These are phyloP conservation scores for Mortierella polycephala DNA, from an alignment of 371 early-diverging fungal genomes.

Conservation along the genomic window DNA sequence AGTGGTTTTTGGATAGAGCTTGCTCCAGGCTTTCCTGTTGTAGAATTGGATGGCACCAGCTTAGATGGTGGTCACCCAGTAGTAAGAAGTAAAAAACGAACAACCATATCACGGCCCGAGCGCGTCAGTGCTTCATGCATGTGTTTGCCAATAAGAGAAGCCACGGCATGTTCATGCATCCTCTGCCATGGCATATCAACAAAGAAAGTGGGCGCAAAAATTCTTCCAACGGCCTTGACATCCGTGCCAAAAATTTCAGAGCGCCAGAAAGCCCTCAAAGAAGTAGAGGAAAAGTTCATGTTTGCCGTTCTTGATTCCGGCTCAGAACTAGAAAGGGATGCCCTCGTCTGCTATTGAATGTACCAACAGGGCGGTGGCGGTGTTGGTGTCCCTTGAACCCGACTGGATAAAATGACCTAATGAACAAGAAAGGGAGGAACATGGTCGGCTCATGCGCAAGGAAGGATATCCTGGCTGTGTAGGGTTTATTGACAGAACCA, in stretches of 20 bases:
- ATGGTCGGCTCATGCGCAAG: slow-evolving; percentile 9
- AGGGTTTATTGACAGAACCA: slow-evolving; percentile 24
- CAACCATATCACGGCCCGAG: not conserved
- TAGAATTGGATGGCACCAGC: slow-evolving; percentile 3
- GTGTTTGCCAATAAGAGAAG: not conserved
- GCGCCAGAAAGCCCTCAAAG: slow-evolving; percentile 9
- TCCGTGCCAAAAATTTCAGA: slow-evolving; percentile 6
- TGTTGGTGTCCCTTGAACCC: slow-evolving; percentile 2
- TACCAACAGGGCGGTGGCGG: slow-evolving; percentile 11
- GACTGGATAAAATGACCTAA: slow-evolving; percentile 11
- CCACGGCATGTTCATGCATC: not conserved
- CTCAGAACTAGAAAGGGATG: not conserved
- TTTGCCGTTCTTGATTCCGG: slow-evolving; percentile 12
- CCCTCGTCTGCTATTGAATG: not conserved
- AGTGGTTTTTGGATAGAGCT: not conserved
- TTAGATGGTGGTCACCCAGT: not conserved
- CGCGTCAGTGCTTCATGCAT: too few species aligned
- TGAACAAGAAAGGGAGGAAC: slow-evolving; percentile 6
- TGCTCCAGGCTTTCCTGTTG: slow-evolving; percentile 1
- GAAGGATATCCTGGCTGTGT: slow-evolving; percentile 30
- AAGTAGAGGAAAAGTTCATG: slow-evolving; percentile 7
- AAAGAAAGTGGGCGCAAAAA: not conserved
- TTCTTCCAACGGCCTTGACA: not conserved
- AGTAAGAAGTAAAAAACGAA: not conserved
- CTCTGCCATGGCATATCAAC: not conserved